Base-by-base conservation (phyloP, 1,139 yeast species). In the Kodamaea suecica region DNA sequence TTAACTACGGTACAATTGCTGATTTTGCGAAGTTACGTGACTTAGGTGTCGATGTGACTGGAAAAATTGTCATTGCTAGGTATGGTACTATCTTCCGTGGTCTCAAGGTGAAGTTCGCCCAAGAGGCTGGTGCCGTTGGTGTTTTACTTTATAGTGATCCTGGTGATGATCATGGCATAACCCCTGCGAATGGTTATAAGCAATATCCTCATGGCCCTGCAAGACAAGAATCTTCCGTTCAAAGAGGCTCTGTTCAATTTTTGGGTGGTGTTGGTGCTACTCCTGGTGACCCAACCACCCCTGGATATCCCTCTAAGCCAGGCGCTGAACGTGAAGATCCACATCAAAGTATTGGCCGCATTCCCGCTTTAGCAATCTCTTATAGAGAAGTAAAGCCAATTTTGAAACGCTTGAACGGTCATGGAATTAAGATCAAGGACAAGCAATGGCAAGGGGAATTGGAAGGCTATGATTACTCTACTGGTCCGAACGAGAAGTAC, bases 211-310 rank as follows among this genome's bases (percentile, higher is more conserved):
- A 50, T 5, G 74, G 74, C 3, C 73, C 73, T 13, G 74, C 75
- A 1, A 60, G 76, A 49, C 73, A 70, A 37, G 73, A 67, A 42
- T 63, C 70, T 34, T 63, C 73, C 1, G 57, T 55, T 4, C 58
- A 54, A 63, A 72, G 96, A 52, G 95, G 95, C 1, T 80, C 90
- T 39, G 92, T 82, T 3, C 85, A 80, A 57, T 87, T 81, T 52
- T 64, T 87, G 36, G 84, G 95, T 2, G 74, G 73, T 31, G 63
- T 70, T 4, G 70, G 69, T 8, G 53, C 67, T 11, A 57, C 70
- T 29, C 95, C 95, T 1, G 96, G 96, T 33, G 96, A 88, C 53
- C 96, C 96, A 27, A 79, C 95, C 2, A 83, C 95, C 3, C 95
- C 95, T 14, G 92, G 92, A 1, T 80, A 78, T 49, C 80, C 94